Evolutionary conservation across 163 green algal genomes (phyloP).

Genomic region (Prototheca cutis): DNA sequence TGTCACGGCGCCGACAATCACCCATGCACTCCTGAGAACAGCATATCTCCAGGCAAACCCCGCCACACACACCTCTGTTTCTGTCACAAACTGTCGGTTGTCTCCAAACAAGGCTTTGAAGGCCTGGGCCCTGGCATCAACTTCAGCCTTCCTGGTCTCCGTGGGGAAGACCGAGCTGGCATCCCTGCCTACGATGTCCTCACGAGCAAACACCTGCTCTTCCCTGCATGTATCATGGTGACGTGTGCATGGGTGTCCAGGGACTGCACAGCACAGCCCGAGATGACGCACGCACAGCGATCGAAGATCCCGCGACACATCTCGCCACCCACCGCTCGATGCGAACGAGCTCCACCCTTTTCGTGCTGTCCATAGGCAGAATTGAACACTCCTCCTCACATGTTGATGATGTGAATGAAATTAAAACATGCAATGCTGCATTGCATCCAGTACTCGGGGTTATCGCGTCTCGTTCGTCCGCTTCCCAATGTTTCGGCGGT

Average conservation of each 20-base stretch:
- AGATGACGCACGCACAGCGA: no score
- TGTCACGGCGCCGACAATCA: no score
- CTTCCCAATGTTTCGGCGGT: no score
- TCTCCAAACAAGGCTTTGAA: slow-evolving; percentile 34
- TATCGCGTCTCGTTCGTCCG: no score
- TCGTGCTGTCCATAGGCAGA: background rate
- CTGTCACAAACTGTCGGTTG: slow-evolving; percentile 56
- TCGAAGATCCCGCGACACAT: no score
- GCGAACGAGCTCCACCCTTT: background rate
- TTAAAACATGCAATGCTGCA: no score
- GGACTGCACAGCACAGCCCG: no score
- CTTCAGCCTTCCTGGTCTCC: slow-evolving; percentile 17
- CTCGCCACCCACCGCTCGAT: background rate
- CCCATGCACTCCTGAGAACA: no score
- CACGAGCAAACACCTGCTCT: slow-evolving; percentile 52
- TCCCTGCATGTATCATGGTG: no score
- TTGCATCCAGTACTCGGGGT: no score
- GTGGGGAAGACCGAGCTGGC: slow-evolving; percentile 57
- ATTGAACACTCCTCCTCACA: background rate
- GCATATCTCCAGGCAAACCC: background rate
- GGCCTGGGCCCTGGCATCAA: slow-evolving; percentile 12
- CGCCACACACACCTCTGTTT: slow-evolving; percentile 43
- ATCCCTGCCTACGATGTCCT: slow-evolving; percentile 66
- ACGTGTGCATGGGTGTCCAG: no score
- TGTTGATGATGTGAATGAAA: background rate